Evolutionary conservation across 192 early-diverging fungal species (phyloP).

Genomic region (Podila verticillata): DNA sequence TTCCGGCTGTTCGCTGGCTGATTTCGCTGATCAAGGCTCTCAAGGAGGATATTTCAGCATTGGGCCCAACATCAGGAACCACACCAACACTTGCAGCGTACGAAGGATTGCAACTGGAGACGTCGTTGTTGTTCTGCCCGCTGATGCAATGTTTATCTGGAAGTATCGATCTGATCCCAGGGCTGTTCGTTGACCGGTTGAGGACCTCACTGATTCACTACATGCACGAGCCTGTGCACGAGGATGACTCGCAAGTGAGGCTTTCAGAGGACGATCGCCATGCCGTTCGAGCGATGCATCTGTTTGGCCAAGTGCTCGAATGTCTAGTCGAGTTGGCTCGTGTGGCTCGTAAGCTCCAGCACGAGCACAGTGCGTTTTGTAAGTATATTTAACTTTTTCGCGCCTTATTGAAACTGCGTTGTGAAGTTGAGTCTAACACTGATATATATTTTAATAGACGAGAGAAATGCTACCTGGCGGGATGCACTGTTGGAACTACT

Average conservation of each 20-base stretch:
- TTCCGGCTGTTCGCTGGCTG: constrained; percentile 21
- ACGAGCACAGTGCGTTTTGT: constrained; percentile 16
- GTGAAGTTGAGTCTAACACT: not conserved
- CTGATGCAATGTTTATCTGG: constrained; percentile 29
- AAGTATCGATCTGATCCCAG: constrained; percentile 3
- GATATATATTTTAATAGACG: constrained; percentile 6
- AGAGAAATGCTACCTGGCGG: constrained; percentile 17
- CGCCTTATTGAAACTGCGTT: not conserved
- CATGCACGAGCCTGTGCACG: not conserved
- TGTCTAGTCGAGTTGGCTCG: constrained; percentile 3
- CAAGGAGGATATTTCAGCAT: not conserved
- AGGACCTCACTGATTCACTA: constrained; percentile 5
- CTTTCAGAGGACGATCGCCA: not conserved
- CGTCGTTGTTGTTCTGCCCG: constrained; percentile 16
- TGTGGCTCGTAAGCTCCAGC: constrained; percentile 6
- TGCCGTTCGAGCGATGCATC: constrained; percentile 10
- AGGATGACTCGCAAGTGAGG: not conserved
- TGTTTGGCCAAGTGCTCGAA: constrained; percentile 22
- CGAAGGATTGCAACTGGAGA: constrained; percentile 28
- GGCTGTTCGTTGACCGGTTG: not conserved
- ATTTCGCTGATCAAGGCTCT: constrained; percentile 12
- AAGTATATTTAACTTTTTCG: not conserved
- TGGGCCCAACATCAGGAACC: not conserved
- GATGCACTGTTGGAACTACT: constrained; percentile 17
- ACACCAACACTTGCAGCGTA: not conserved